phyloP scores from a whole-genome alignment of 495 filamentous ascomycete species.

The Entonaema liquescens region DNA sequence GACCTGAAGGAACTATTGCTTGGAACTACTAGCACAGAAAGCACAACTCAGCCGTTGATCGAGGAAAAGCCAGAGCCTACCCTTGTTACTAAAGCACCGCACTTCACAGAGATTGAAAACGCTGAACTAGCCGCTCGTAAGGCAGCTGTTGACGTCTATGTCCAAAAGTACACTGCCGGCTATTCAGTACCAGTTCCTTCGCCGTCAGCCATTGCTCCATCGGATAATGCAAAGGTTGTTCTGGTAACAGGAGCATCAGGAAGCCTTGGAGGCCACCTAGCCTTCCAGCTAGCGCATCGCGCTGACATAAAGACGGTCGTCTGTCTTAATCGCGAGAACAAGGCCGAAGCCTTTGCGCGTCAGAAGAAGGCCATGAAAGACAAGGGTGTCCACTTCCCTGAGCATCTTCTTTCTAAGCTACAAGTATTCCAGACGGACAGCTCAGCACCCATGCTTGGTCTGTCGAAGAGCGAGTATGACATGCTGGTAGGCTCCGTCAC shows the following conservation, averaged over 20 bases:
- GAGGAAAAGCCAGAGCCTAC: background rate
- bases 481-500: slow-evolving; percentile 53
- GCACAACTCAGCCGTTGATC: background rate
- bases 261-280: slow-evolving; percentile 55
- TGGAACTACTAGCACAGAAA: background rate
- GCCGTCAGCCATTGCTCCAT: background rate
- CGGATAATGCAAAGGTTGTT: slow-evolving; percentile 37
- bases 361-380: slow-evolving; percentile 50
- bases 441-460: slow-evolving; percentile 54
- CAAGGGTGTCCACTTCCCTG: slow-evolving; percentile 46
- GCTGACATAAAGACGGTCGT: slow-evolving; percentile 50
- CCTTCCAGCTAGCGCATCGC: slow-evolving; percentile 46
- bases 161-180: background rate
- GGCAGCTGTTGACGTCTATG: background rate
- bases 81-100: background rate
- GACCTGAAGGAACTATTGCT: background rate
- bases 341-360: slow-evolving; percentile 31
- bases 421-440: slow-evolving; percentile 57
- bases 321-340: slow-evolving; percentile 57
- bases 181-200: background rate
- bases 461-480: slow-evolving; percentile 51
- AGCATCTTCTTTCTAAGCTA: slow-evolving; percentile 48
- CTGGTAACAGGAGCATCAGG: slow-evolving; percentile 62
- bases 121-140: background rate
- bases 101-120: background rate